Percentiles rank a stretch among this genome's conserved stretches.
These are phyloP conservation scores for Bryoerythrophyllum caledonicum DNA, from an alignment of 225 moss, liverwort and hornwort genomes.

Conservation along the genomic window DNA sequence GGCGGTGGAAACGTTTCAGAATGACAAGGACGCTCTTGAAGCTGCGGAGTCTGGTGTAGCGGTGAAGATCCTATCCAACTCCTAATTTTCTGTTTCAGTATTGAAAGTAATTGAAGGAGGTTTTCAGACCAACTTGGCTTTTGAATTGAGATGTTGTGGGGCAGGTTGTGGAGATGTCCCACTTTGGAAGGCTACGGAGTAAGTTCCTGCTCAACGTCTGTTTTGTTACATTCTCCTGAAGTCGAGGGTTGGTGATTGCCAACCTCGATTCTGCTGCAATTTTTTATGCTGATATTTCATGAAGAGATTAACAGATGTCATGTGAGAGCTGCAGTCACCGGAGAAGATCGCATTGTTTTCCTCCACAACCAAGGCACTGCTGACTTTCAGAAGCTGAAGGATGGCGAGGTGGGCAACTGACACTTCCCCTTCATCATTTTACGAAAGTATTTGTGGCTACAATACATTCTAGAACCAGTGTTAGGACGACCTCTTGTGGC, in stretches of 20 bases:
- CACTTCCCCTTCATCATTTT: not conserved
- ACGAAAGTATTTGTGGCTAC: not conserved
- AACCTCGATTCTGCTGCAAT: too few relatives aligned
- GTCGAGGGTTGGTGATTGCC: too few relatives aligned
- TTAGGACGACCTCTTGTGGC: too few relatives aligned
- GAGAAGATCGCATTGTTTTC: constrained; percentile 89
- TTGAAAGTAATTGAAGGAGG: too few relatives aligned
- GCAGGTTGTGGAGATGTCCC: constrained; percentile 94
- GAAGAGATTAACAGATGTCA: not conserved
- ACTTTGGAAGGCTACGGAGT: constrained; percentile 92
- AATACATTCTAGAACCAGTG: not conserved
- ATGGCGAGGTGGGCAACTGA: constrained; percentile 63
- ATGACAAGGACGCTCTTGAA: constrained; percentile 79
- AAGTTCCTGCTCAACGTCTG: constrained; percentile 19
- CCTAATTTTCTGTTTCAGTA: constrained; percentile 10
- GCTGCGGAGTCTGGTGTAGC: constrained; percentile 76
- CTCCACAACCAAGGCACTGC: constrained; percentile 98
- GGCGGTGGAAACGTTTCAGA: constrained; percentile 68
- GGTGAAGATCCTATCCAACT: constrained; percentile 37
- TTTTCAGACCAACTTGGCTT: too few relatives aligned
- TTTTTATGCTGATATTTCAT: not conserved
- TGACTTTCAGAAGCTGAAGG: constrained; percentile 80
- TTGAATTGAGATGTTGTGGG: constrained; percentile 8
- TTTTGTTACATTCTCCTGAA: too few relatives aligned
- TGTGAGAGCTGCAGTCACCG: constrained; percentile 53